A percentile compares a stretch with the other conserved stretches of the same genome.
phyloP scores from a whole-genome alignment of 352 stramenopile genomes.

The Pythium graminicola region DNA sequence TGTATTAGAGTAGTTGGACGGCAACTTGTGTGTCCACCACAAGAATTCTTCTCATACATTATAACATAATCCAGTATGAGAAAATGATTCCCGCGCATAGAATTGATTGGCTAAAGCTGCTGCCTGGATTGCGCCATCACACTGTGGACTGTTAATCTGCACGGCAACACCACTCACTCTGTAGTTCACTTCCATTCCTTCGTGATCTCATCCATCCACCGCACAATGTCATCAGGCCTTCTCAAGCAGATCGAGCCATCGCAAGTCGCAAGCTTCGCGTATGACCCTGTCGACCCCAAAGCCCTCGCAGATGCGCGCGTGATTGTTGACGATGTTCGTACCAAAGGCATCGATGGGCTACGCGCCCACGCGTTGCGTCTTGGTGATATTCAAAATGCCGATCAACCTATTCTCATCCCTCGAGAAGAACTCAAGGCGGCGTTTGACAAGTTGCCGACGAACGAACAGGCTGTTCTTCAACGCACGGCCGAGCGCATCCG shows the following conservation, averaged over 20 bases:
- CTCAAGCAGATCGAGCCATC: constrained; percentile 66
- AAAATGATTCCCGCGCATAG: background rate
- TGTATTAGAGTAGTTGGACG: no score
- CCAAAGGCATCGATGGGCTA: constrained; percentile 38
- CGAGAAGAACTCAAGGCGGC: constrained; percentile 71
- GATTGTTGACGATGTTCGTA: constrained; percentile 68
- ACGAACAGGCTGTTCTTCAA: constrained; percentile 78
- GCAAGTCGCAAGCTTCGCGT: constrained; percentile 70
- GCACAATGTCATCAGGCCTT: constrained; percentile 26
- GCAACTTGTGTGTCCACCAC: no score
- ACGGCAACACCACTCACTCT: background rate
- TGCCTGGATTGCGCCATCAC: constrained; percentile 3
- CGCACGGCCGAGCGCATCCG: constrained; percentile 89
- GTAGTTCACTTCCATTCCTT: background rate
- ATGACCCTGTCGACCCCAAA: constrained; percentile 63
- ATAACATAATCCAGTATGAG: no score
- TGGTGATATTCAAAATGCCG: constrained; percentile 43
- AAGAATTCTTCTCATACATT: background rate
- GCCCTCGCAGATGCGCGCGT: constrained; percentile 53
- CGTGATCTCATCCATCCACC: no score
- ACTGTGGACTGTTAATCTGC: background rate
- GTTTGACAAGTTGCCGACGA: constrained; percentile 63
- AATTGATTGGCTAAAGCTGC: background rate
- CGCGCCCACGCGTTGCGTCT: constrained; percentile 54
- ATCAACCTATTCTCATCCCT: constrained; percentile 45